Evolutionary conservation across 768 basidiomycete species (phyloP).

Genomic region (Agrocybe praecox): DNA sequence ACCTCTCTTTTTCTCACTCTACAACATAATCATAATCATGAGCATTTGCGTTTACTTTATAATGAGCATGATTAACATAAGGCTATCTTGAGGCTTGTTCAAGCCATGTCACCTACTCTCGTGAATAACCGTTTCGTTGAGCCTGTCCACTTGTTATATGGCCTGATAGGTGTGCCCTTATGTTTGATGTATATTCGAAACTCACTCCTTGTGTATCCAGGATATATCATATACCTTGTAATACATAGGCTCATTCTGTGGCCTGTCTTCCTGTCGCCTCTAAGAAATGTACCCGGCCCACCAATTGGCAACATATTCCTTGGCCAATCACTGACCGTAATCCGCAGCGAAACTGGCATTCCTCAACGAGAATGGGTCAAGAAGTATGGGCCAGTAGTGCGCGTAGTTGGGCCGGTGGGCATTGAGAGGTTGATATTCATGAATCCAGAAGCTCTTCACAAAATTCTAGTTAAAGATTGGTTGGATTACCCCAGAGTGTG

Average conservation of each 20-base stretch:
- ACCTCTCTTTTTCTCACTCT: constrained; percentile 4
- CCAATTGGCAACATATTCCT: constrained; percentile 27
- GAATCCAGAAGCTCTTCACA: constrained; percentile 42
- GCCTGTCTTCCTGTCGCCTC: constrained; percentile 30
- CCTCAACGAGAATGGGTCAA: constrained; percentile 50
- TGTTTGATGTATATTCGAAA: neutral
- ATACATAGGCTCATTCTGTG: constrained; percentile 30
- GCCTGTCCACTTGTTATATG: constrained; percentile 11
- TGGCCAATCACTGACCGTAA: constrained; percentile 42
- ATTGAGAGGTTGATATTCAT: constrained; percentile 46
- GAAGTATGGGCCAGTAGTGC: constrained; percentile 42
- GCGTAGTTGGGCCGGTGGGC: constrained; percentile 45
- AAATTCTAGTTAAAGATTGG: constrained; percentile 46
- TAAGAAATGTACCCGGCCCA: constrained; percentile 29
- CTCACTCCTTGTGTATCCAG: constrained; percentile 1
- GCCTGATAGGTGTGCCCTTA: constrained; percentile 8
- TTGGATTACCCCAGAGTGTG: constrained; percentile 42
- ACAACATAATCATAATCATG: constrained; percentile 9
- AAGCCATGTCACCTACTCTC: constrained; percentile 6
- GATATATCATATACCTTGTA: constrained; percentile 11
- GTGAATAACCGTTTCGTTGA: constrained; percentile 5
- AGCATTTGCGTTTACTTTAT: neutral
- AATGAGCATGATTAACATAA: neutral
- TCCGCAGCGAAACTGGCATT: constrained; percentile 41
- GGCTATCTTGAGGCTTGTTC: neutral